A percentile compares a stretch with the other conserved stretches of the same genome.
Evolutionary conservation across 2,329 filamentous ascomycete species (phyloP).

Genomic region (Aspergillus sp.): DNA sequence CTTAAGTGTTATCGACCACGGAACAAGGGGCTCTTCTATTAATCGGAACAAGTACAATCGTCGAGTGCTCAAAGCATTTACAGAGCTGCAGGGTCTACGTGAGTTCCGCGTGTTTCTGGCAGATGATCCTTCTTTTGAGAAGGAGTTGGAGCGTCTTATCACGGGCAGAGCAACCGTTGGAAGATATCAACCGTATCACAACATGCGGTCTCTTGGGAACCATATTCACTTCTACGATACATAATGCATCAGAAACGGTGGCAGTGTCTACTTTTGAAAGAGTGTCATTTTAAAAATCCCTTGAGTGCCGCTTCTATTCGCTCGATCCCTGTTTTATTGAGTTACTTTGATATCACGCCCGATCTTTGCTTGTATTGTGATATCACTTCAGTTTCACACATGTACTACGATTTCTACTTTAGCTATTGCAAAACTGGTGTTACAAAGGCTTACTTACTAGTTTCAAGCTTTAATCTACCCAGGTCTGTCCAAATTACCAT

Average conservation of each 20-base stretch:
- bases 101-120: slow-evolving; percentile 21
- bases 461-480: background rate
- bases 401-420: background rate
- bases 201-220: background rate
- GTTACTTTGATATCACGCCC: background rate
- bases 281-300: background rate
- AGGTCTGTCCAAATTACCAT: too few relatives aligned
- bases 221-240: background rate
- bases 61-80: slow-evolving; percentile 19
- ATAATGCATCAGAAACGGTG: background rate
- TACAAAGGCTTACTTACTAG: background rate
- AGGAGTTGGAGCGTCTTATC: slow-evolving; percentile 16
- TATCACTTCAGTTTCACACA: background rate
- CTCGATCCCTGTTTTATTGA: background rate
- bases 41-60: slow-evolving; percentile 19
- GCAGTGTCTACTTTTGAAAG: background rate
- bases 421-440: background rate
- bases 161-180: slow-evolving; percentile 7
- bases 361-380: background rate
- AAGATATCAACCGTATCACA: background rate
- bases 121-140: slow-evolving; percentile 21
- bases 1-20: slow-evolving; percentile 21
- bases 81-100: slow-evolving; percentile 17
- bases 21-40: background rate
- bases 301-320: background rate